These are phyloP conservation scores for Hypericum perforatum DNA, from an alignment of 345 rosid genomes.

Conservation along the genomic window DNA sequence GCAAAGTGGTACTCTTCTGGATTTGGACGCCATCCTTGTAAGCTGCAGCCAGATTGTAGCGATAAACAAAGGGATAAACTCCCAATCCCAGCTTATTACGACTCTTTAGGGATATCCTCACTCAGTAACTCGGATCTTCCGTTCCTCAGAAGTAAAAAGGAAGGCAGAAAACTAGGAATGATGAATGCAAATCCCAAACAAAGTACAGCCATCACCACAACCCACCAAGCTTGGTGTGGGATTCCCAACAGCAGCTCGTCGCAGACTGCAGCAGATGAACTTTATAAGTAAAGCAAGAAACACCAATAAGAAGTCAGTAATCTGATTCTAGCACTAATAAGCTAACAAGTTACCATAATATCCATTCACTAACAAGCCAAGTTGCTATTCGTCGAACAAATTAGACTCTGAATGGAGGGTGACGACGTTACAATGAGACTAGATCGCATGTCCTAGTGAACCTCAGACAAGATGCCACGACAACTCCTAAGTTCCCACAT, in stretches of 20 bases:
- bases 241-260: constrained; percentile 70
- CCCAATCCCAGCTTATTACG: constrained; percentile 8
- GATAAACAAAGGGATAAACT: no score
- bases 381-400: no score
- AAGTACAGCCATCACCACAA: constrained; percentile 37
- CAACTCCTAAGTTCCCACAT: no score
- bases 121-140: constrained; percentile 2
- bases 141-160: constrained; percentile 29
- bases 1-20: no score
- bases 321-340: background rate
- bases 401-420: no score
- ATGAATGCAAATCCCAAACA: constrained; percentile 49
- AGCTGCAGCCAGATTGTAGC: no score
- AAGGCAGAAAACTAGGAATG: constrained; percentile 49
- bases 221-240: constrained; percentile 64
- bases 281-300: background rate
- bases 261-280: constrained; percentile 41
- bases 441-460: no score
- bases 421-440: no score
- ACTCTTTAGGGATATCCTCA: constrained; percentile 26
- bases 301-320: background rate
- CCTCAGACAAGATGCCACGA: no score
- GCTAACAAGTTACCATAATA: no score
- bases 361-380: no score
- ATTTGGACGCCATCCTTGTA: no score